Conservation (phyloP, 2,329 filamentous ascomycete genomes). For the Myriangium duriaei region DNA sequence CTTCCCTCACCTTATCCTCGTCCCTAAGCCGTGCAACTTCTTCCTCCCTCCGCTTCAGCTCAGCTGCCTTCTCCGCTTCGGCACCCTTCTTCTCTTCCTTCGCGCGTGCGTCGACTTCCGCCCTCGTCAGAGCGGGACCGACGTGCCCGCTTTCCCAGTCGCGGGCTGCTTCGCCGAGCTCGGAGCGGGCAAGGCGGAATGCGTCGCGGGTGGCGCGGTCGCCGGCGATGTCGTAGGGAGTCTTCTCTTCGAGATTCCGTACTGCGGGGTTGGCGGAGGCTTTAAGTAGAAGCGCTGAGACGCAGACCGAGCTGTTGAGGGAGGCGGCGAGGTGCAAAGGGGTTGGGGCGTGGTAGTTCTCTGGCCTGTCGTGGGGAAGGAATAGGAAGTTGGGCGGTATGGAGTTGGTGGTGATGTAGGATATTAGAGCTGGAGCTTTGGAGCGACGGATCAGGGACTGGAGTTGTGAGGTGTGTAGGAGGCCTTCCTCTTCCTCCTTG, state of each 20-base stretch:
- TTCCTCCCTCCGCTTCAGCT: slow-evolving; percentile 50
- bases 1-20: slow-evolving; percentile 49
- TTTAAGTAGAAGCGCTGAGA: slow-evolving; percentile 64
- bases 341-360: slow-evolving; percentile 70
- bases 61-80: slow-evolving; percentile 50
- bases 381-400: slow-evolving; percentile 64
- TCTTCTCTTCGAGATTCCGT: slow-evolving; percentile 63
- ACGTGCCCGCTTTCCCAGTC: slow-evolving; percentile 68
- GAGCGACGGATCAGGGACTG: slow-evolving; percentile 79
- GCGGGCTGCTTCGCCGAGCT: slow-evolving; percentile 66
- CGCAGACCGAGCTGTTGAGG: slow-evolving; percentile 65
- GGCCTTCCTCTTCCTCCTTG: slow-evolving; percentile 71
- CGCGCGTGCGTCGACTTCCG: slow-evolving; percentile 57
- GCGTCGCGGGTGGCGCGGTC: slow-evolving; percentile 79
- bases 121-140: slow-evolving; percentile 55
- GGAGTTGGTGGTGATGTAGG: slow-evolving; percentile 68
- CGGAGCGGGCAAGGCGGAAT: slow-evolving; percentile 74
- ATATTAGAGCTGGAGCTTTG: slow-evolving; percentile 74
- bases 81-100: slow-evolving; percentile 58
- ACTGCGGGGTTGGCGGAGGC: slow-evolving; percentile 61
- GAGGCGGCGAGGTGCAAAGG: slow-evolving; percentile 76
- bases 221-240: slow-evolving; percentile 74
- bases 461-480: slow-evolving; percentile 78
- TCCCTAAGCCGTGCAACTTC: slow-evolving; percentile 61
- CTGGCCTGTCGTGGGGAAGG: slow-evolving; percentile 50